Base-by-base conservation (phyloP, 371 early-diverging fungal species). In the Circinella minor region DNA sequence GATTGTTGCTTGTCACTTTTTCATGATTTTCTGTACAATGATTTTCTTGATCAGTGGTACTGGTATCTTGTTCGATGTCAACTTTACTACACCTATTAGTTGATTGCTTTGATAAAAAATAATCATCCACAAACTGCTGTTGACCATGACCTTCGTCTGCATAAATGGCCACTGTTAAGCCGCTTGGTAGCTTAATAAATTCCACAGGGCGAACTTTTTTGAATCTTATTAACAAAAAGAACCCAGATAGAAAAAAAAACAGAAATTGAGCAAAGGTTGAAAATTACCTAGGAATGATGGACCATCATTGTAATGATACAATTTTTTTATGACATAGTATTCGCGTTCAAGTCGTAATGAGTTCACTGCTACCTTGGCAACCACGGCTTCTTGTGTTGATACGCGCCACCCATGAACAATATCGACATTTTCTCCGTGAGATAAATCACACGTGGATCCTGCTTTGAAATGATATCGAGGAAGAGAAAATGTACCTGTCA, bases 391-490 rank as follows among this genome's bases (percentile, higher is more conserved):
- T 36, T 76, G 10, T 14, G 47, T 63, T 10, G 47, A 18, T 5
- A 63, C n/a, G 9, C 63, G 66, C 61, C 79, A 81, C n/a, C 81
- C 81, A 67, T 70, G 75, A 1, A 78, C 76, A 48, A 81, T 74
- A 54, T 79, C 77, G 6, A 74, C 72, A 68, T 75, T 81, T 65
- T 81, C 81, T 1, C 81, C 81, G 71, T 77, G 74, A 27, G 75
- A 74, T 37, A 78, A 59, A 66, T 76, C 74, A 39, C 75, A 74
- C 34, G 74, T 71, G 0, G 81, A 77, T 10, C 69, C 63, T 18
- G 72, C 66, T 66, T 77, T 81, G 37, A 81, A 81, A 62, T 79
- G 79, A 59, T 81, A 81, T 14, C 77, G 77, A 14, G 77, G 77
- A 47, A 81, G 74, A 36, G 79, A 79, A 20, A 81, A 34, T 34